Conservation (phyloP, 345 rosid genomes). For the Isatis tinctoria region DNA sequence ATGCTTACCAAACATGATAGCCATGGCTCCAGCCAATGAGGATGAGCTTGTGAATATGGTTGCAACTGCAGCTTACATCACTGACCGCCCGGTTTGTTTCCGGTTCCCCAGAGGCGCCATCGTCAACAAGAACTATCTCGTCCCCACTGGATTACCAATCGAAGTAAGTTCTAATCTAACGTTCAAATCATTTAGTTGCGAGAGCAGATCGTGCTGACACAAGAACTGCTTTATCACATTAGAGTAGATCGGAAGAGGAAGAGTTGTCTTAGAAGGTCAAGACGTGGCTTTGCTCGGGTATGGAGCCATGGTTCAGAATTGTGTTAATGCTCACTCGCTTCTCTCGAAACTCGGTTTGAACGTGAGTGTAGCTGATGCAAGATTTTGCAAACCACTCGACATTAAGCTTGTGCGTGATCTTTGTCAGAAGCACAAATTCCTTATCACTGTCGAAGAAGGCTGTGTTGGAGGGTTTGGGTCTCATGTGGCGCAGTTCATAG, state of each 20-base stretch:
- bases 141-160: constrained; percentile 52
- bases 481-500: constrained; percentile 79
- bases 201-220: constrained; percentile 13
- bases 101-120: constrained; percentile 85
- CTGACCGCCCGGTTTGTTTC: constrained; percentile 84
- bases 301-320: constrained; percentile 92
- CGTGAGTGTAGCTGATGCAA: constrained; percentile 90
- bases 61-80: constrained; percentile 64
- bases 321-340: constrained; percentile 76
- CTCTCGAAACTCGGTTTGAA: constrained; percentile 75
- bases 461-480: constrained; percentile 90
- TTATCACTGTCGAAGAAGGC: constrained; percentile 92
- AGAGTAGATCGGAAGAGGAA: constrained; percentile 81
- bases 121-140: constrained; percentile 42
- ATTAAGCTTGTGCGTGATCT: constrained; percentile 65
- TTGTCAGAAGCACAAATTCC: constrained; percentile 59
- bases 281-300: constrained; percentile 87
- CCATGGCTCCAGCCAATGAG: constrained; percentile 94
- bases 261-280: constrained; percentile 71
- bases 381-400: constrained; percentile 96
- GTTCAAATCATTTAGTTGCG: background rate
- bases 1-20: constrained; percentile 93
- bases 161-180: constrained; percentile 49
- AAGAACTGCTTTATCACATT: constrained; percentile 17
- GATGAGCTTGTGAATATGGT: constrained; percentile 88